These are phyloP conservation scores for Solanum commersonii DNA, from an alignment of 257 asterid species.

Conservation along the genomic window DNA sequence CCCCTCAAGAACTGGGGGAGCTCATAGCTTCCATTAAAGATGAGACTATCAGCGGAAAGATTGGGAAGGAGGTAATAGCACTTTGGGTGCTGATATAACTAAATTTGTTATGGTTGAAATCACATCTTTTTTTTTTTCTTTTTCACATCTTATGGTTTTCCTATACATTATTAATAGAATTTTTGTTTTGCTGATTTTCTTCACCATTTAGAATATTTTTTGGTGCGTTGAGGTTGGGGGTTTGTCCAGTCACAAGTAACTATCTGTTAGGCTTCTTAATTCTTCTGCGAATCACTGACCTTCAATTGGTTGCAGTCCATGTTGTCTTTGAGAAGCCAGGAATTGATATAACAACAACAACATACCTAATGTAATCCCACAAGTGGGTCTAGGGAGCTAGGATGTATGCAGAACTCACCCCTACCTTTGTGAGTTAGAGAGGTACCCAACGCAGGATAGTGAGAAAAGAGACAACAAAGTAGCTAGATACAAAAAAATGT, in stretches of 20 bases:
- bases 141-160: background rate
- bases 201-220: background rate
- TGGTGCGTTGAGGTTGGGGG: background rate
- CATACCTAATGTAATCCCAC: background rate
- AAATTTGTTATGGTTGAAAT: background rate
- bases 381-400: background rate
- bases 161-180: background rate
- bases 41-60: constrained; percentile 91
- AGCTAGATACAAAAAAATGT: background rate
- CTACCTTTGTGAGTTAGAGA: background rate
- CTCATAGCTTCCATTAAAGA: constrained; percentile 78
- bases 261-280: background rate
- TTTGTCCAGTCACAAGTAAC: background rate
- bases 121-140: background rate
- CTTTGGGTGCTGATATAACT: background rate
- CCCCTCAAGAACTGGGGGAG: constrained; percentile 69
- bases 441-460: background rate
- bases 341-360: background rate
- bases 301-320: background rate
- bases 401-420: background rate
- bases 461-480: background rate
- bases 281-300: background rate
- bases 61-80: constrained; percentile 79
- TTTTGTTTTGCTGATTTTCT: background rate
- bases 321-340: background rate